These are phyloP conservation scores for Amauroascus verrucosus DNA, from an alignment of 2,329 filamentous ascomycete species.

Conservation along the genomic window DNA sequence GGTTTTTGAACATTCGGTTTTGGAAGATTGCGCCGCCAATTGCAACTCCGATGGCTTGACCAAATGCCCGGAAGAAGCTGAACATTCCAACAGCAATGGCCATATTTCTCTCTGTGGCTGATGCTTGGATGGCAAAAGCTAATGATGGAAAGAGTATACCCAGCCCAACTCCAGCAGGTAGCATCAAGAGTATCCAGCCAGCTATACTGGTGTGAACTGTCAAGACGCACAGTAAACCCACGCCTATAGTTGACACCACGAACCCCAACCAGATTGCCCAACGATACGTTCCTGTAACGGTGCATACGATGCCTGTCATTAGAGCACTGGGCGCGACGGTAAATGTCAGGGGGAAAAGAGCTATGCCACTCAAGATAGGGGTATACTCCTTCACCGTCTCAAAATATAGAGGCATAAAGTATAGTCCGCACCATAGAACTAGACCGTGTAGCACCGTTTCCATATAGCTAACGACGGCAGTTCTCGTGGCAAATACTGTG, in stretches of 20 bases:
- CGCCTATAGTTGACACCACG: conserved; percentile 48
- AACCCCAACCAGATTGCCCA: conserved; percentile 54
- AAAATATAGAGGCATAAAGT: conserved; percentile 30
- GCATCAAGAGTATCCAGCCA: conserved; percentile 52
- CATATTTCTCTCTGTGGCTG: conserved; percentile 46
- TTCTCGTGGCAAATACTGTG: conserved; percentile 38
- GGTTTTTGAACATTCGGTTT: conserved; percentile 48
- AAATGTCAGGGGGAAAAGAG: conserved; percentile 50
- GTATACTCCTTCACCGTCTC: conserved; percentile 43
- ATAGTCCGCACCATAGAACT: conserved; percentile 41
- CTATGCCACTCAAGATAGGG: conserved; percentile 46
- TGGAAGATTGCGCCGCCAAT: conserved; percentile 60
- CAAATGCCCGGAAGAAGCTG: conserved; percentile 55
- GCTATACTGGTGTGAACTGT: conserved; percentile 39
- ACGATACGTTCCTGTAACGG: conserved; percentile 49
- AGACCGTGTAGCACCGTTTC: conserved; percentile 48
- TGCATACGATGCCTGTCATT: conserved; percentile 39
- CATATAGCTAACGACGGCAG: conserved; percentile 40
- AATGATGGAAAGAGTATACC: conserved; percentile 57
- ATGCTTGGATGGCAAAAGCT: conserved; percentile 53
- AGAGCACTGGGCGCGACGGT: conserved; percentile 54
- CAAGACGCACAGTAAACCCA: conserved; percentile 39
- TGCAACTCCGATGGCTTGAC: conserved; percentile 56
- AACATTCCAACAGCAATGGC: conserved; percentile 55
- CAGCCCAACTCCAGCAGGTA: conserved; percentile 51